These are phyloP conservation scores for Malassezia cuniculi DNA, from an alignment of 1,284 basidiomycete species.

Conservation along the genomic window DNA sequence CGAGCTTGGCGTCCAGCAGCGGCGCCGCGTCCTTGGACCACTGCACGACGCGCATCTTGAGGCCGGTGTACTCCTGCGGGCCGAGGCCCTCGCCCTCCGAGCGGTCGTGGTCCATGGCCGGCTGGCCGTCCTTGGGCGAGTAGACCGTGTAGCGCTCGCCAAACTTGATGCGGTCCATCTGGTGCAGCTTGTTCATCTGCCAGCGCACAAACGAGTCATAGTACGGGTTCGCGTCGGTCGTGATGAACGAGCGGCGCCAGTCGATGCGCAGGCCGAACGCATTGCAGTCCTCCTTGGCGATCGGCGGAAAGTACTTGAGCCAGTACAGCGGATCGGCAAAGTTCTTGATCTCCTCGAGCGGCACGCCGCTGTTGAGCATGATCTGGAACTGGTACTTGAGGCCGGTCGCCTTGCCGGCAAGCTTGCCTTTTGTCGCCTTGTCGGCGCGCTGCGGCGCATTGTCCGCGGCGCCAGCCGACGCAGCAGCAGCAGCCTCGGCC, in stretches of 20 bases:
- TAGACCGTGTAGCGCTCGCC: slow-evolving; percentile 98
- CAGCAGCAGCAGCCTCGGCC: slow-evolving; percentile 46
- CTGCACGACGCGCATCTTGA: slow-evolving; percentile 85
- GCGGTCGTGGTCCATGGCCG: slow-evolving; percentile 99
- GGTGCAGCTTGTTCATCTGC: slow-evolving; percentile 89
- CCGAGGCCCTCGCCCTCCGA: slow-evolving; percentile 85
- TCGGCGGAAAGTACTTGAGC: slow-evolving; percentile 90
- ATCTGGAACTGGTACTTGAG: slow-evolving; percentile 98
- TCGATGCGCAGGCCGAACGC: slow-evolving; percentile 85
- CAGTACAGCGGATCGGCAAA: slow-evolving; percentile 89
- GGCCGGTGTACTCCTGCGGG: slow-evolving; percentile 87
- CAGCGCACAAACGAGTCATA: slow-evolving; percentile 95
- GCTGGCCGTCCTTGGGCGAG: slow-evolving; percentile 97
- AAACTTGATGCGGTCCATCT: slow-evolving; percentile 54
- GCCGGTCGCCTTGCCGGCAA: slow-evolving; percentile 82
- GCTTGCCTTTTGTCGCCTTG: slow-evolving; percentile 93
- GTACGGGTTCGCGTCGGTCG: slow-evolving; percentile 90
- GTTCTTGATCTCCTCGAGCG: slow-evolving; percentile 77
- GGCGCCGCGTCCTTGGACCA: slow-evolving; percentile 49
- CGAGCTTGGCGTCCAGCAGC: slow-evolving; percentile 52
- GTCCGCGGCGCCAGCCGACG: slow-evolving; percentile 16
- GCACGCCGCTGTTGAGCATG: slow-evolving; percentile 71
- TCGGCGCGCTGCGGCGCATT: slow-evolving; percentile 15
- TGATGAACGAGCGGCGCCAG: slow-evolving; percentile 91
- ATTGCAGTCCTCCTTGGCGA: slow-evolving; percentile 70